A percentile compares a stretch with the other conserved stretches of the same genome.
Evolutionary conservation across 2,329 filamentous ascomycete genomes (phyloP).

Genomic region (Exophiala sp.): DNA sequence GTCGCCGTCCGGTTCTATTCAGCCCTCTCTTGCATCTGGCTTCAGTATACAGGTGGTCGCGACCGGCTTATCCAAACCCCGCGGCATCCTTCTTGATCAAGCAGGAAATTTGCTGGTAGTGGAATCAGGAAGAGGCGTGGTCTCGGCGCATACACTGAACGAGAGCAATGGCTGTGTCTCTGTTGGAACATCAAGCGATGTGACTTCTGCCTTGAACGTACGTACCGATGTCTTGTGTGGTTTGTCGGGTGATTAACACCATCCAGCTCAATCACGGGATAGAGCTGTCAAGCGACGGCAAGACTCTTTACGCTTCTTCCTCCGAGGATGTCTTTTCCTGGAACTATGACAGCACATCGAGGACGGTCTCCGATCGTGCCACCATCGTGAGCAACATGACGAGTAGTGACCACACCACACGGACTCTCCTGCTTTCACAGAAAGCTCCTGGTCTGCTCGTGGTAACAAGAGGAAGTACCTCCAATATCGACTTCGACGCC

Average conservation of each 20-base stretch:
- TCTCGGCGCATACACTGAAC: conserved; percentile 37
- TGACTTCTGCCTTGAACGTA: conserved; percentile 21
- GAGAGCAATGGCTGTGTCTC: conserved; percentile 33
- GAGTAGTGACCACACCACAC: conserved; percentile 56
- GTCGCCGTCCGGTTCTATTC: conserved; percentile 25
- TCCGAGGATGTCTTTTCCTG: conserved; percentile 56
- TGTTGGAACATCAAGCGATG: conserved; percentile 19
- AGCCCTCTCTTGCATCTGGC: conserved; percentile 28
- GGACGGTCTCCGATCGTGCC: conserved; percentile 43
- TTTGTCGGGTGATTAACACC: conserved; percentile 5
- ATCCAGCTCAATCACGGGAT: conserved; percentile 47
- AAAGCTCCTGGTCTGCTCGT: conserved; percentile 53
- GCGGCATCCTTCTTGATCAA: conserved; percentile 45
- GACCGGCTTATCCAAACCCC: conserved; percentile 40
- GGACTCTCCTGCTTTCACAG: conserved; percentile 59
- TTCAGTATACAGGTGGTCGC: conserved; percentile 42
- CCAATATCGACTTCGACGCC: conserved; percentile 57
- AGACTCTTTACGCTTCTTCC: conserved; percentile 52
- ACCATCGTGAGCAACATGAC: conserved; percentile 59
- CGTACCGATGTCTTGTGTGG: conserved; percentile 5
- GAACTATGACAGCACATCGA: conserved; percentile 54
- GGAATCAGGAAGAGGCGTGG: conserved; percentile 35
- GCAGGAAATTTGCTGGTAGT: conserved; percentile 47
- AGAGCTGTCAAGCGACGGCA: conserved; percentile 44
- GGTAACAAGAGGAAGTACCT: conserved; percentile 58